phyloP scores from a whole-genome alignment of 352 stramenopile species.

The Globisporangium canariense region DNA sequence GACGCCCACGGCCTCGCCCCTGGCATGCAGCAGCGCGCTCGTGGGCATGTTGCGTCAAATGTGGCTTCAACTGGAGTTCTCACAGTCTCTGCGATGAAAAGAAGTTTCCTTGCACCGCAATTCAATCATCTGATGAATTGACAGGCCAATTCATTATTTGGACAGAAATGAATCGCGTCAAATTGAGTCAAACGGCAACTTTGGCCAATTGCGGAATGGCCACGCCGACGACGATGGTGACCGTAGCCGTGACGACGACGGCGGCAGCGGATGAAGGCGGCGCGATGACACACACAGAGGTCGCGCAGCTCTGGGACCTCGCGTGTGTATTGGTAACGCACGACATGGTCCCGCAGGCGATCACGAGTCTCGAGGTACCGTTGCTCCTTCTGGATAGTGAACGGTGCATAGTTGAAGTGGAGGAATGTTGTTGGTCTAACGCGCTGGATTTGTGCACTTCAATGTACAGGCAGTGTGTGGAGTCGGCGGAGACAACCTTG shows the following conservation, averaged over 20 bases:
- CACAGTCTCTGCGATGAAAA: not conserved
- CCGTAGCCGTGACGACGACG: not conserved
- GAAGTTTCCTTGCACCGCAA: not conserved
- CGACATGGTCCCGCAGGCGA: constrained; percentile 34
- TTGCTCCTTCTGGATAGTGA: constrained; percentile 4
- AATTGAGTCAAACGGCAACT: not conserved
- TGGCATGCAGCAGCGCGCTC: not conserved
- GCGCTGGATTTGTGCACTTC: not conserved
- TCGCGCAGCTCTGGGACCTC: constrained; percentile 62
- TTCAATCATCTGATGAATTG: not conserved
- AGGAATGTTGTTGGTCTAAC: not conserved
- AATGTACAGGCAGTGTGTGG: constrained; percentile 32
- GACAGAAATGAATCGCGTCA: not conserved
- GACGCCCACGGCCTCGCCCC: constrained; percentile 50
- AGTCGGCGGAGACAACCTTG: constrained; percentile 8
- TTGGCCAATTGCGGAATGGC: not conserved
- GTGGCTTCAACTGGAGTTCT: constrained; percentile 7
- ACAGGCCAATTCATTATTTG: too few species aligned
- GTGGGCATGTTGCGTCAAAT: not conserved
- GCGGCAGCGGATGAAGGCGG: not conserved
- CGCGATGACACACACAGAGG: constrained; percentile 13
- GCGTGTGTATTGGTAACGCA: constrained; percentile 42
- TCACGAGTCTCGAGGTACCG: constrained; percentile 50
- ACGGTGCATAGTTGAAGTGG: constrained; percentile 1
- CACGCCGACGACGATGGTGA: not conserved